These are phyloP conservation scores for Tylopilus vinaceipallidus DNA, from an alignment of 768 basidiomycete species.

Conservation along the genomic window DNA sequence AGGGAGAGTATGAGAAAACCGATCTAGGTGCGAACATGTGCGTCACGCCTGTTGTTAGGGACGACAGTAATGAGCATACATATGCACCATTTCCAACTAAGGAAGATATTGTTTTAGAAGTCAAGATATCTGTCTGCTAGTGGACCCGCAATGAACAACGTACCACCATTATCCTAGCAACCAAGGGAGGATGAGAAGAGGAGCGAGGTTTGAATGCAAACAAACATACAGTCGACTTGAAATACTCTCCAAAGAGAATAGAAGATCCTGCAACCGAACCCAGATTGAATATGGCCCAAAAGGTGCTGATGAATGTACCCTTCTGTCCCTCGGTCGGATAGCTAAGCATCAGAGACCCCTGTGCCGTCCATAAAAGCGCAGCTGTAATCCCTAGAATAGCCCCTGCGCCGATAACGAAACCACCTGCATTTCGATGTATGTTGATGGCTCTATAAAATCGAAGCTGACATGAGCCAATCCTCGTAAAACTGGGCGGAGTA, in stretches of 20 bases:
- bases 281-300: conserved; percentile 82
- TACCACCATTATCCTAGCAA: conserved; percentile 29
- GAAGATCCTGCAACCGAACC: conserved; percentile 74
- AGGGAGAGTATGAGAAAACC: conserved; percentile 65
- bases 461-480: not conserved
- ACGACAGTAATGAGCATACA: conserved; percentile 38
- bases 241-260: conserved; percentile 70
- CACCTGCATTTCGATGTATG: conserved; percentile 57
- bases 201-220: not conserved
- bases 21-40: conserved; percentile 1
- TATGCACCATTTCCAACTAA: conserved; percentile 70
- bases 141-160: not conserved
- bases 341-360: conserved; percentile 74
- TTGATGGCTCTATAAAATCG: conserved; percentile 54
- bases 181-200: not conserved
- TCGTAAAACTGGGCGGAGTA: not conserved
- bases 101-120: not conserved
- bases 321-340: conserved; percentile 78
- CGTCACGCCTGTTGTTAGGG: not conserved
- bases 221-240: conserved; percentile 52
- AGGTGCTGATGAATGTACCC: conserved; percentile 68
- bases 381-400: conserved; percentile 70
- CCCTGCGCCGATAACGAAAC: conserved; percentile 67
- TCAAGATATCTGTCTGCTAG: not conserved
- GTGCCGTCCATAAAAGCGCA: conserved; percentile 72